A percentile compares a stretch with the other conserved stretches of the same genome.
These are phyloP conservation scores for Ascochyta fabae DNA, from an alignment of 2,329 filamentous ascomycete genomes.

Conservation along the genomic window DNA sequence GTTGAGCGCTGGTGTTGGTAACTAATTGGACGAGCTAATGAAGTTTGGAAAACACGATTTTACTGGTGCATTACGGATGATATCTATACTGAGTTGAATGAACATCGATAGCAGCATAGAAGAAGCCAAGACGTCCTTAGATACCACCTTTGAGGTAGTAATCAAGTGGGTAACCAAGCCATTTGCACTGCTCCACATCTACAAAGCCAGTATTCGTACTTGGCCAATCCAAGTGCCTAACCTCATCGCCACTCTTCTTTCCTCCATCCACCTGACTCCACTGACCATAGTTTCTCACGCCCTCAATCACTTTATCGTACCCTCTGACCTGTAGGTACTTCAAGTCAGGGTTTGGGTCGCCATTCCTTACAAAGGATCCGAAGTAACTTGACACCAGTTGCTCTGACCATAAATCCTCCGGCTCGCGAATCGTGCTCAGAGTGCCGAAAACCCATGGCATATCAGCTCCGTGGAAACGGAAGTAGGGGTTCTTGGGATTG, in stretches of 20 bases:
- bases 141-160: conserved; percentile 43
- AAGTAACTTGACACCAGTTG: conserved; percentile 59
- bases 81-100: too few relatives aligned
- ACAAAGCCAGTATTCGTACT: conserved; percentile 53
- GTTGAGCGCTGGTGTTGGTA: too few relatives aligned
- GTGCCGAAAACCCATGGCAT: conserved; percentile 61
- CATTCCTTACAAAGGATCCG: conserved; percentile 57
- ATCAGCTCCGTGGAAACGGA: conserved; percentile 65
- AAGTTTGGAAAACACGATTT: too few relatives aligned
- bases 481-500: conserved; percentile 60
- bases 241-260: conserved; percentile 41
- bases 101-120: too few relatives aligned
- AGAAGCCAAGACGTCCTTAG: neutral
- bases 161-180: conserved; percentile 42
- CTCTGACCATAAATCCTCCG: conserved; percentile 55
- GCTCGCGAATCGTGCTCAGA: conserved; percentile 57
- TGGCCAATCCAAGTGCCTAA: conserved; percentile 57
- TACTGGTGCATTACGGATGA: too few relatives aligned
- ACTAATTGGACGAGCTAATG: too few relatives aligned
- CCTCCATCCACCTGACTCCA: conserved; percentile 43
- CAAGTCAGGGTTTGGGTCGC: conserved; percentile 59
- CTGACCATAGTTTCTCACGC: conserved; percentile 48
- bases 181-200: conserved; percentile 59
- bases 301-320: conserved; percentile 53
- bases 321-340: conserved; percentile 56